These are phyloP conservation scores for Annulohypoxylon truncatum DNA, from an alignment of 2,329 filamentous ascomycete species.

Conservation along the genomic window DNA sequence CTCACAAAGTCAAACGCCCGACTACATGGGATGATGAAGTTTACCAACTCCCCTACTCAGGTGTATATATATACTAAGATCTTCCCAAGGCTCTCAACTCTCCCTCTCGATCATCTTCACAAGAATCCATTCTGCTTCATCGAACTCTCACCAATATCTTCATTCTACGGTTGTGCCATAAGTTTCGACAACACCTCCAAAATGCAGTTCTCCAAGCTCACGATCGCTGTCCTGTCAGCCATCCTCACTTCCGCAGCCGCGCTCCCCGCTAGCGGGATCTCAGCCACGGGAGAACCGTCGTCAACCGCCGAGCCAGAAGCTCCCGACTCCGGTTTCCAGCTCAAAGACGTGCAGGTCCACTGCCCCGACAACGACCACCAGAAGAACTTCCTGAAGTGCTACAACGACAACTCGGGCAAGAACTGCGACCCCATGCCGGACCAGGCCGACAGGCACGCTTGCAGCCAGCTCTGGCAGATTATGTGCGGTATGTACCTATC, in stretches of 20 bases:
- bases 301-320: background rate
- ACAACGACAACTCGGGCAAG: background rate
- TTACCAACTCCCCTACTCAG: background rate
- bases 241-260: background rate
- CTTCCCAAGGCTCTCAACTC: background rate
- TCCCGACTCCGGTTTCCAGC: background rate
- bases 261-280: background rate
- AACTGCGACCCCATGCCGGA: background rate
- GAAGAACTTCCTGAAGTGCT: background rate
- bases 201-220: background rate
- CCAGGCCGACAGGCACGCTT: background rate
- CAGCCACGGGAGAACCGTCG: background rate
- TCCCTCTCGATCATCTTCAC: background rate
- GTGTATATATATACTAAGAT: background rate
- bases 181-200: background rate
- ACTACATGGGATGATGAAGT: background rate
- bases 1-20: background rate
- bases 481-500: slow-evolving; percentile 6
- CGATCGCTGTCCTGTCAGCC: background rate
- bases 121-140: background rate
- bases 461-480: slow-evolving; percentile 6
- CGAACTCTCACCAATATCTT: background rate
- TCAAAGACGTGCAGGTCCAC: background rate
- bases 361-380: background rate
- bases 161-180: background rate